phyloP scores from a whole-genome alignment of 2,329 filamentous ascomycete genomes.

The Elsinoe fawcettii region DNA sequence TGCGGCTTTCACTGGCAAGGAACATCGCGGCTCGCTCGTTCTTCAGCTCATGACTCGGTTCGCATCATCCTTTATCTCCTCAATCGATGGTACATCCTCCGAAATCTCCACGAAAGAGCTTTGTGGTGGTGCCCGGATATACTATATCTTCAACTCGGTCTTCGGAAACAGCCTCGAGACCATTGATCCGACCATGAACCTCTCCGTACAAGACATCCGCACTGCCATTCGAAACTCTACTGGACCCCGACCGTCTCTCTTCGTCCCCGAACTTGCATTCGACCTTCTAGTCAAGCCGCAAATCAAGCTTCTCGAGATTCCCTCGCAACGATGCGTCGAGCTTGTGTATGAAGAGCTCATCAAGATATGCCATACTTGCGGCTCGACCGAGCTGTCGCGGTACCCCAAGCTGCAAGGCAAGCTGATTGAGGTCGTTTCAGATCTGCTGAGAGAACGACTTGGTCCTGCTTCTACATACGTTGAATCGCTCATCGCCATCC shows the following conservation, averaged over 20 bases:
- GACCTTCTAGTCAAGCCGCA: constrained; percentile 96
- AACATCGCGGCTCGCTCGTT: constrained; percentile 90
- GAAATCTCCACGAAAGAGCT: constrained; percentile 98
- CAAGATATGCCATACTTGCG: constrained; percentile 98
- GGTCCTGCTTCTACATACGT: constrained; percentile 87
- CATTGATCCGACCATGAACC: constrained; percentile 91
- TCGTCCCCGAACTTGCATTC: constrained; percentile 95
- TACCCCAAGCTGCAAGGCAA: constrained; percentile 92
- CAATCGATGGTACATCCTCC: constrained; percentile 95
- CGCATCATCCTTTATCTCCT: constrained; percentile 94
- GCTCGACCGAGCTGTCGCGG: constrained; percentile 83
- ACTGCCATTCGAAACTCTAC: constrained; percentile 98
- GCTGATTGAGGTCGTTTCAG: constrained; percentile 95
- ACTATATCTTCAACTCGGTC: constrained; percentile 98
- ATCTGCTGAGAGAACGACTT: constrained; percentile 83
- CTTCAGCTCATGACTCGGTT: constrained; percentile 97
- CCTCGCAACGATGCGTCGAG: constrained; percentile 93
- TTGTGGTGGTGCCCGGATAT: constrained; percentile 88
- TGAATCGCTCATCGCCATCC: constrained; percentile 93
- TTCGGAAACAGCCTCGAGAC: constrained; percentile 94
- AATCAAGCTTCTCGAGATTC: constrained; percentile 91
- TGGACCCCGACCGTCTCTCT: constrained; percentile 86
- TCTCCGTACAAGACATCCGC: constrained; percentile 88
- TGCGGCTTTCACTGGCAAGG: constrained; percentile 94
- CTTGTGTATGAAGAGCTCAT: constrained; percentile 98